Conservation (phyloP, 148 eudicot genomes). For the Cornus suecica region DNA sequence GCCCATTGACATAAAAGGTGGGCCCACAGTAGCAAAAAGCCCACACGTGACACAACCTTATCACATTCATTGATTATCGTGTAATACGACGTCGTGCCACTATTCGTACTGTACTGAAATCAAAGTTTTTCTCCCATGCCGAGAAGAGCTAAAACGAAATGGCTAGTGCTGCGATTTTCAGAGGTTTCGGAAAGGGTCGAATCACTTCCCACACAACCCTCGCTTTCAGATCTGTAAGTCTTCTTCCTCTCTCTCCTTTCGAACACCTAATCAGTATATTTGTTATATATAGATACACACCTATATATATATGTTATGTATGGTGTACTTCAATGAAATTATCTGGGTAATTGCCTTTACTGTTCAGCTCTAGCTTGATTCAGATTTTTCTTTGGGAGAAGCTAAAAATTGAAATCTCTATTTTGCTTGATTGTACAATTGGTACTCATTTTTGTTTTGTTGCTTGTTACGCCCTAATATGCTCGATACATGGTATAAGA, state of each 20-base stretch:
- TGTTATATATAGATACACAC: neutral
- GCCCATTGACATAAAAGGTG: no score
- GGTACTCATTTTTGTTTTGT: neutral
- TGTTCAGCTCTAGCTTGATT: neutral
- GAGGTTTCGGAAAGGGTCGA: slow-evolving; percentile 31
- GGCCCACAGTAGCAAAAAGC: no score
- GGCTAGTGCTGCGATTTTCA: slow-evolving; percentile 35
- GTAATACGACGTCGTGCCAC: no score
- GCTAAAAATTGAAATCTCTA: neutral
- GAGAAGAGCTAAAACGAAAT: slow-evolving; percentile 13
- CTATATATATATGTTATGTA: neutral
- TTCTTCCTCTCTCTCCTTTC: neutral
- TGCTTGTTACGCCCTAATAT: neutral
- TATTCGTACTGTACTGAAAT: no score
- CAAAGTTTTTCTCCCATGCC: neutral
- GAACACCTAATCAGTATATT: neutral
- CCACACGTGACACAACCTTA: no score
- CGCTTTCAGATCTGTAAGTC: slow-evolving; percentile 42
- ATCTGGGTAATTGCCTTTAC: neutral
- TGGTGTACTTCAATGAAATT: neutral
- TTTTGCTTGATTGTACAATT: no score
- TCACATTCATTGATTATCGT: no score
- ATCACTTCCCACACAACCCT: slow-evolving; percentile 20
- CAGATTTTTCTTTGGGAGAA: neutral
- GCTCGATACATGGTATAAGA: neutral